Evolutionary conservation across 2,329 filamentous ascomycete species (phyloP), one percentile per base, ranked within the genome.

Genomic region (Juglanconis sp.): DNA sequence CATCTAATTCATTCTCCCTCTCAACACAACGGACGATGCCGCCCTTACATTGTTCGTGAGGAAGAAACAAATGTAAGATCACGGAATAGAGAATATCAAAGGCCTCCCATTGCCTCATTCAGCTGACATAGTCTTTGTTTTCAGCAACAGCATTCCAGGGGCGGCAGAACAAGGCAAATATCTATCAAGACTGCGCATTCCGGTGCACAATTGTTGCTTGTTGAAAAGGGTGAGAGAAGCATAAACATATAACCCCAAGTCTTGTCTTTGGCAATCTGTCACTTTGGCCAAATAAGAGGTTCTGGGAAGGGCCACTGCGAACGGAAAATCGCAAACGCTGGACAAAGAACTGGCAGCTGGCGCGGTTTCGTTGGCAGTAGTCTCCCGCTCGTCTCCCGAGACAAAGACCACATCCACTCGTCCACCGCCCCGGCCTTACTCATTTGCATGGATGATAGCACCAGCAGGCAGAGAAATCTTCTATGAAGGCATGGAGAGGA

Each of bases 341-440:
- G 57, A 69, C 64, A 68, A 71, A 70, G 67, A 68, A 66, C 62
- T 63, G 53, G 61, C 60, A 66, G 63, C 61, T 65, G 65, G 62
- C 53, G 53, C 63, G 60, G 63, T 53, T 56, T 61, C 63, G 63
- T 62, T 65, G 59, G 64, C 71, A 71, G 74, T 72, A 70, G 73
- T 74, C 69, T 76, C 74, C 75, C 74, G 74, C 73, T 71, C 69
- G 72, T 74, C 70, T 76, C 74, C 75, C 74, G 74, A 77, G 72
- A 77, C 75, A 75, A 63, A 63, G 61, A 57, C 46, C 44, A 40
- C 50, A 17, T 58, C 54, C 50, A 52, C 53, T 40, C 35, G 51
- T 54, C 51, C 51, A 46, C 57, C 35, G 58, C 53, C 57, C 54
- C 57, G 60, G 35, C 61, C 56, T 49, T 58, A 32, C 40, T 60